These are phyloP conservation scores for Fraxinus xanthoxyloides DNA, from an alignment of 305 asterid species.

Conservation along the genomic window DNA sequence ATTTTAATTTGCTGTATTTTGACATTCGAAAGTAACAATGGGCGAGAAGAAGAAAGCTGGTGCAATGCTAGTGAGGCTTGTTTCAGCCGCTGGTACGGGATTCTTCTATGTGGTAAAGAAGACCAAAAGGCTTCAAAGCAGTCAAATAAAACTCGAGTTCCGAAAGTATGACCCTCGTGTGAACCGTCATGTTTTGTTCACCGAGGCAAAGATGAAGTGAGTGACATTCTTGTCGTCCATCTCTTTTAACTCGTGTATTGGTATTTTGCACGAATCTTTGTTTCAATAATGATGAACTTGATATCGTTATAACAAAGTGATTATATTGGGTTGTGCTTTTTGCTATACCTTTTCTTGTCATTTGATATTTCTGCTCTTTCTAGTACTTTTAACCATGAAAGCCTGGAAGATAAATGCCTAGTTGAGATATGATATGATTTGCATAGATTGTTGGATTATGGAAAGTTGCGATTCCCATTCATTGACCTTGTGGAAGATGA, in stretches of 20 bases:
- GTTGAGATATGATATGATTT: background rate
- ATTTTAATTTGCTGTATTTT: background rate
- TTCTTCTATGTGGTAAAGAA: constrained; percentile 79
- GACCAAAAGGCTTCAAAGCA: constrained; percentile 57
- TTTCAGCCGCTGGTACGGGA: constrained; percentile 81
- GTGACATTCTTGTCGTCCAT: background rate
- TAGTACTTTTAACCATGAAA: background rate
- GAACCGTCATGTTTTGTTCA: constrained; percentile 68
- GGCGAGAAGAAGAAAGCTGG: constrained; percentile 80
- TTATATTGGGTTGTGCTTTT: background rate
- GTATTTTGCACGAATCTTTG: background rate
- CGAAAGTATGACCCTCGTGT: constrained; percentile 79
- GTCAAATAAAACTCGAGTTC: constrained; percentile 64
- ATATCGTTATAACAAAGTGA: background rate
- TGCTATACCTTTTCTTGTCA: background rate
- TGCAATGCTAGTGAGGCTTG: constrained; percentile 56
- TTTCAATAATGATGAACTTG: background rate
- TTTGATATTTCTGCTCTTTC: background rate
- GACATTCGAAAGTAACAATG: constrained; percentile 28
- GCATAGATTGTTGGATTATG: background rate
- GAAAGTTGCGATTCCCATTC: background rate
- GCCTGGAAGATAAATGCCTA: background rate
- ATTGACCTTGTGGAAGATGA: no score
- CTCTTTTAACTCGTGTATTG: background rate
- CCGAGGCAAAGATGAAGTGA: constrained; percentile 72